Percentiles rank a stretch among this genome's conserved stretches.
These are phyloP conservation scores for Entophlyctis helioformis DNA, from an alignment of 192 early-diverging fungal genomes.

Conservation along the genomic window DNA sequence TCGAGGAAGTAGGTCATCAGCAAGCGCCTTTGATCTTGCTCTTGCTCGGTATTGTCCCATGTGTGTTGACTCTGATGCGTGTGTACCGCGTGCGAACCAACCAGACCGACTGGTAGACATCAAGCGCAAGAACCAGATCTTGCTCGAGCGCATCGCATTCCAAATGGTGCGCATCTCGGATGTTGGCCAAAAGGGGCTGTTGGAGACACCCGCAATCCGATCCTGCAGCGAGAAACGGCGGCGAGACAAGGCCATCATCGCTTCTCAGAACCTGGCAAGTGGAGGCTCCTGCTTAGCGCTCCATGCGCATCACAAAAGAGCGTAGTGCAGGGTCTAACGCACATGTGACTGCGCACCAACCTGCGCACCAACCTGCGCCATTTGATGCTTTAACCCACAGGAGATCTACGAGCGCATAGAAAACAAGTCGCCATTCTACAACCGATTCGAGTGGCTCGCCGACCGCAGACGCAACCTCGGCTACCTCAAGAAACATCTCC, in stretches of 20 bases:
- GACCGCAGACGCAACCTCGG: conserved; percentile 29
- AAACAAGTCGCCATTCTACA: conserved; percentile 31
- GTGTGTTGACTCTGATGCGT: too few species aligned
- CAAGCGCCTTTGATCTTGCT: too few species aligned
- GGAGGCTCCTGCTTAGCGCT: too few species aligned
- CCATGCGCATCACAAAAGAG: too few species aligned
- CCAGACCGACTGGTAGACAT: conserved; percentile 30
- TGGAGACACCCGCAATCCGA: neutral
- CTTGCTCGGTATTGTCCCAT: too few species aligned
- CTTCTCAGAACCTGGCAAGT: conserved; percentile 16
- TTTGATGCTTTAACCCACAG: too few species aligned
- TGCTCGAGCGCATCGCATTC: conserved; percentile 33
- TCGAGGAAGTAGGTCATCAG: conserved; percentile 45
- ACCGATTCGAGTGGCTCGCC: conserved; percentile 19
- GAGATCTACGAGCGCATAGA: conserved; percentile 32
- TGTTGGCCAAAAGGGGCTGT: conserved; percentile 6
- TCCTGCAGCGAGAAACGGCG: conserved; percentile 10
- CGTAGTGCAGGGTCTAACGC: too few species aligned
- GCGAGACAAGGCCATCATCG: conserved; percentile 12
- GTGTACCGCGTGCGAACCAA: too few species aligned
- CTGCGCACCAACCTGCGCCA: too few species aligned
- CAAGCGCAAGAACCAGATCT: conserved; percentile 34
- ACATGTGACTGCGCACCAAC: too few species aligned
- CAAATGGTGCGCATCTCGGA: conserved; percentile 22
- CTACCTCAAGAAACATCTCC: conserved; percentile 33